phyloP scores from a whole-genome alignment of 352 stramenopile genomes.

The Pilasporangium apinafurcum region DNA sequence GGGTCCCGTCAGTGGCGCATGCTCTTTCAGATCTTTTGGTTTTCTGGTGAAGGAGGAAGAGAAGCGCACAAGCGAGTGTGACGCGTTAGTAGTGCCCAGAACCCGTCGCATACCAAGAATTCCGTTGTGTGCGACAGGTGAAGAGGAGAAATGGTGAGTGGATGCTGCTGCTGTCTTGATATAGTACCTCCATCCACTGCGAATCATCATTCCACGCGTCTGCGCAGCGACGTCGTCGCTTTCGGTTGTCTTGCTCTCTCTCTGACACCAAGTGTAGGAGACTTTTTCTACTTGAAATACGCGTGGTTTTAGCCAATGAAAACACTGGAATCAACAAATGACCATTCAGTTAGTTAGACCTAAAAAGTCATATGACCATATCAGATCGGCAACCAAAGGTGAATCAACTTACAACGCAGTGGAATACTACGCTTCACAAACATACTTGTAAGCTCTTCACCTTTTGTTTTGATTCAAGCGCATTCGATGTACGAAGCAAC shows the following conservation, averaged over 20 bases:
- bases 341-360: no score
- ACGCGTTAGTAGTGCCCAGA: constrained; percentile 21
- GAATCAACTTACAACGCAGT: no score
- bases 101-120: constrained; percentile 4
- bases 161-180: constrained; percentile 4
- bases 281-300: background rate
- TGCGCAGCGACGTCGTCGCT: background rate
- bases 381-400: no score
- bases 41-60: constrained; percentile 2
- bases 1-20: constrained; percentile 21
- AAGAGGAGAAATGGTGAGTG: background rate
- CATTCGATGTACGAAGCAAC: no score
- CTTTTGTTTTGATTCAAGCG: no score
- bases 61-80: constrained; percentile 19
- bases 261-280: background rate
- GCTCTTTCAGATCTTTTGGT: constrained; percentile 22
- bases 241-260: background rate
- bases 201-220: constrained; percentile 27
- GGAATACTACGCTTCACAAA: no score
- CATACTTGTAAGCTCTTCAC: no score
- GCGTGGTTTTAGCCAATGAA: constrained; percentile 7
- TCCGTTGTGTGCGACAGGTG: background rate
- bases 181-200: constrained; percentile 54
- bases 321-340: no score
- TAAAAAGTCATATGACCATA: no score